phyloP scores from a whole-genome alignment of 2,329 filamentous ascomycete species.

The Microcera coccophila region DNA sequence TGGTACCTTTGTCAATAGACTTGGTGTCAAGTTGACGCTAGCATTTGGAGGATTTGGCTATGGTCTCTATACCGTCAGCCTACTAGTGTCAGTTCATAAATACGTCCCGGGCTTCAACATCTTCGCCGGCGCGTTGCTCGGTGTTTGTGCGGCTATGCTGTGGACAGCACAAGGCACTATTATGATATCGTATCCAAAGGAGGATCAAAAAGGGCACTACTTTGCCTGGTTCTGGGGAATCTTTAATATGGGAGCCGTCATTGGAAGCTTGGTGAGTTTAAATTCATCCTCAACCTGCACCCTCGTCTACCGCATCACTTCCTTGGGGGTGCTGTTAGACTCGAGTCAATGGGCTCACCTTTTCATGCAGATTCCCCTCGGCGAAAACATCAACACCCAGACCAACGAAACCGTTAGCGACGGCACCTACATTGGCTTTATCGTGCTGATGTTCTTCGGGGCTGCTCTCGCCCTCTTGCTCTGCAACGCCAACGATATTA shows the following conservation, averaged over 20 bases:
- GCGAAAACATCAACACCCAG: slow-evolving; percentile 23
- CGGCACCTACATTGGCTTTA: slow-evolving; percentile 84
- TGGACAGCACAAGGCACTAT: slow-evolving; percentile 83
- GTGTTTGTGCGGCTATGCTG: slow-evolving; percentile 72
- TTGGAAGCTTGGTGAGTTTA: slow-evolving; percentile 60
- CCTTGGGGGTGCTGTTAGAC: slow-evolving; percentile 59
- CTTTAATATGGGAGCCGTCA: slow-evolving; percentile 87
- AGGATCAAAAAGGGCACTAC: slow-evolving; percentile 78
- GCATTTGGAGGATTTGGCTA: slow-evolving; percentile 73
- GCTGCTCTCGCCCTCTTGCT: slow-evolving; percentile 66
- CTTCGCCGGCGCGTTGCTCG: slow-evolving; percentile 72
- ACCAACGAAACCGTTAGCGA: slow-evolving; percentile 53
- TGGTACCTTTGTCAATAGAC: slow-evolving; percentile 70
- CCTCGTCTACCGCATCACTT: slow-evolving; percentile 66
- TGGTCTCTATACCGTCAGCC: slow-evolving; percentile 65
- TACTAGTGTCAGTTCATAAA: slow-evolving; percentile 68
- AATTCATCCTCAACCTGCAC: slow-evolving; percentile 51
- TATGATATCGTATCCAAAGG: slow-evolving; percentile 85
- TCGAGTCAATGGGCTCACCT: slow-evolving; percentile 20
- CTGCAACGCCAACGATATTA: slow-evolving; percentile 66
- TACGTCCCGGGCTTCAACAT: slow-evolving; percentile 40
- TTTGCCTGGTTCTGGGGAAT: slow-evolving; percentile 94
- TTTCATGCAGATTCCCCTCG: slow-evolving; percentile 53
- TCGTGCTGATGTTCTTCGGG: slow-evolving; percentile 74
- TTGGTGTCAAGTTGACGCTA: slow-evolving; percentile 65